phyloP scores from a whole-genome alignment of 257 asterid genomes.

The Solanum microdontum region DNA sequence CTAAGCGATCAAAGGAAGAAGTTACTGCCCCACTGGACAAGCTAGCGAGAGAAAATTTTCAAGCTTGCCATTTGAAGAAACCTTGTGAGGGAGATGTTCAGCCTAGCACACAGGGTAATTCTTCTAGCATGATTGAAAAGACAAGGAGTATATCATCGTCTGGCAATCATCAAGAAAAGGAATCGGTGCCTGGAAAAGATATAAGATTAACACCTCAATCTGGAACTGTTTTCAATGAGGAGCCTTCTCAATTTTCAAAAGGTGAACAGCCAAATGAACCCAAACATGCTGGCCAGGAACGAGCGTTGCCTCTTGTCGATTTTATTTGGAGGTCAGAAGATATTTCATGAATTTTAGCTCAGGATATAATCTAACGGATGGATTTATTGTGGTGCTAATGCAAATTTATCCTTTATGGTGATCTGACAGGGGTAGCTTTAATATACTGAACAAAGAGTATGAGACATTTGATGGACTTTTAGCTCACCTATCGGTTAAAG shows the following conservation, averaged over 20 bases:
- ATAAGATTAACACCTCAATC: not conserved
- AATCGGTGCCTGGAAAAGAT: not conserved
- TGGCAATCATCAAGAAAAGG: not conserved
- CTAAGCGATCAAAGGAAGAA: not conserved
- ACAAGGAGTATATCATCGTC: not conserved
- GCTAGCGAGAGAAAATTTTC: not conserved
- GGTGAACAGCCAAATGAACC: conserved; percentile 1
- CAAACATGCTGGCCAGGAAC: not conserved
- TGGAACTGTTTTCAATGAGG: not conserved
- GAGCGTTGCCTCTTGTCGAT: conserved; percentile 25
- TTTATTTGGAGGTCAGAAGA: conserved; percentile 68
- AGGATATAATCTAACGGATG: not conserved
- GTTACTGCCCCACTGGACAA: not conserved
- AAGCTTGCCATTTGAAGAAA: not conserved
- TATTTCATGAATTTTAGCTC: not conserved
- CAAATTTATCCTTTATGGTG: not conserved
- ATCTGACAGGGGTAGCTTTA: conserved; percentile 50
- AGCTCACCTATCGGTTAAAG: conserved; percentile 49
- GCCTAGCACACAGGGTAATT: not conserved
- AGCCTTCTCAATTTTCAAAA: not conserved
- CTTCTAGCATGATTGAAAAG: not conserved
- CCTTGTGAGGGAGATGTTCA: not conserved
- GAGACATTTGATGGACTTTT: conserved; percentile 30
- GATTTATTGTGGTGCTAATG: not conserved
- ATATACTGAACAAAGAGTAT: conserved; percentile 19